phyloP scores from a whole-genome alignment of 2,329 filamentous ascomycete species.

The Colletotrichum plurivorum region DNA sequence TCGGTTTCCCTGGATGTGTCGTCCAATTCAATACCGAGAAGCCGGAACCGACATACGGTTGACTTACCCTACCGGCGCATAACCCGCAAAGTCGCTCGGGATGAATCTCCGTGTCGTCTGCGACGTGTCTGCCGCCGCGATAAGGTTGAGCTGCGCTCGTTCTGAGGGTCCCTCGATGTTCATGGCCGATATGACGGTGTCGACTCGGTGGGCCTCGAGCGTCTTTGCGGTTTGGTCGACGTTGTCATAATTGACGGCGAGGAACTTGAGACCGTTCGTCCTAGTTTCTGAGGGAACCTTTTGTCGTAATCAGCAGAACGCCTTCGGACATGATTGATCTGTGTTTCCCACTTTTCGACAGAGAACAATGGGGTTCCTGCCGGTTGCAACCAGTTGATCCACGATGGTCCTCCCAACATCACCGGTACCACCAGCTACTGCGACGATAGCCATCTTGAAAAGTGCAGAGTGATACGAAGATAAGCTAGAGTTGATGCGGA shows the following conservation, averaged over 20 bases:
- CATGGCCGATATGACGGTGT: constrained; percentile 61
- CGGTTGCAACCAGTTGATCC: constrained; percentile 54
- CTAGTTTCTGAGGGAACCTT: constrained; percentile 30
- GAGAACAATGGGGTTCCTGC: constrained; percentile 56
- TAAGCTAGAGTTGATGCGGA: too few species aligned
- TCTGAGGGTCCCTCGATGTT: constrained; percentile 44
- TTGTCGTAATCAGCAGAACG: neutral
- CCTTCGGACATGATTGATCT: neutral
- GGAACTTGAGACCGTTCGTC: constrained; percentile 41
- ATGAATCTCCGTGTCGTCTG: constrained; percentile 56
- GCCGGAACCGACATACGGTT: too few species aligned
- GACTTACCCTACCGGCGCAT: too few species aligned
- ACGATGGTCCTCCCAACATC: constrained; percentile 60
- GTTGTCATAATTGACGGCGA: constrained; percentile 47
- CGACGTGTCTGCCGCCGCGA: constrained; percentile 57
- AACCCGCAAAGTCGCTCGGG: constrained; percentile 53
- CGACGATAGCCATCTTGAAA: constrained; percentile 49
- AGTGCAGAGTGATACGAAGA: neutral
- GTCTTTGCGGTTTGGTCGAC: constrained; percentile 41
- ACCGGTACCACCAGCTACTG: constrained; percentile 61
- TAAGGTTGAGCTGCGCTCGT: constrained; percentile 54
- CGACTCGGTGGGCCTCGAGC: constrained; percentile 54
- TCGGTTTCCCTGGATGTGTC: too few species aligned
- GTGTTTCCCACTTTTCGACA: constrained; percentile 6
- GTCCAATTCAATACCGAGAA: too few species aligned